These are phyloP conservation scores for Gaultheria prostrata DNA, from an alignment of 148 eudicot genomes.

Conservation along the genomic window DNA sequence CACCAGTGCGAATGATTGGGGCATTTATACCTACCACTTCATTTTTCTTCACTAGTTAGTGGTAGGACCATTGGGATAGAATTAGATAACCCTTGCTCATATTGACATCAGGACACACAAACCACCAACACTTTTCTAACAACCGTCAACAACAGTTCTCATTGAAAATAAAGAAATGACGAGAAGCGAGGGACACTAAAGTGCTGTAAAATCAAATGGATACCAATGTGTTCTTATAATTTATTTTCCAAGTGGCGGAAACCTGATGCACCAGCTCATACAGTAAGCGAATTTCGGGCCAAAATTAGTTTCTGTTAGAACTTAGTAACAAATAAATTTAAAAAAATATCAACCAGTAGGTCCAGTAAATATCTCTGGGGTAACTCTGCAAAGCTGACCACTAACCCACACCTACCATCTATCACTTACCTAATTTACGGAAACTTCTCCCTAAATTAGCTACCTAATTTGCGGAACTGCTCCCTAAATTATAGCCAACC, in stretches of 20 bases:
- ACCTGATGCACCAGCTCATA: neutral
- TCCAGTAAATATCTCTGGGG: too few relatives aligned
- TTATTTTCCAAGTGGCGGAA: neutral
- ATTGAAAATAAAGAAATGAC: neutral
- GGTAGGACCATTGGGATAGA: neutral
- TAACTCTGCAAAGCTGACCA: too few relatives aligned
- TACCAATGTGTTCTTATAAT: neutral
- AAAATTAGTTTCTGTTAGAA: neutral
- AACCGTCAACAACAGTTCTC: neutral
- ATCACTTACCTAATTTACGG: too few relatives aligned
- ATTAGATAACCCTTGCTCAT: neutral
- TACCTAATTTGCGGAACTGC: too few relatives aligned
- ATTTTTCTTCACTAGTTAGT: neutral
- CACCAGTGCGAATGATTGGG: neutral
- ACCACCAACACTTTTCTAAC: neutral
- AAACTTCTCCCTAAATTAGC: too few relatives aligned
- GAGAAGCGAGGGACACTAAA: neutral
- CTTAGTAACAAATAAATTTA: neutral
- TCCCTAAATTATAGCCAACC: too few relatives aligned
- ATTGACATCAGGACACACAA: neutral
- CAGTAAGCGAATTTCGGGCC: neutral
- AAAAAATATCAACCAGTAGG: too few relatives aligned
- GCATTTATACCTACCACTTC: neutral
- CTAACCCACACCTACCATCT: too few relatives aligned
- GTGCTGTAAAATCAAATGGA: neutral